These are phyloP conservation scores for Aspergillus panamensis DNA, from an alignment of 495 filamentous ascomycete genomes.

Conservation along the genomic window DNA sequence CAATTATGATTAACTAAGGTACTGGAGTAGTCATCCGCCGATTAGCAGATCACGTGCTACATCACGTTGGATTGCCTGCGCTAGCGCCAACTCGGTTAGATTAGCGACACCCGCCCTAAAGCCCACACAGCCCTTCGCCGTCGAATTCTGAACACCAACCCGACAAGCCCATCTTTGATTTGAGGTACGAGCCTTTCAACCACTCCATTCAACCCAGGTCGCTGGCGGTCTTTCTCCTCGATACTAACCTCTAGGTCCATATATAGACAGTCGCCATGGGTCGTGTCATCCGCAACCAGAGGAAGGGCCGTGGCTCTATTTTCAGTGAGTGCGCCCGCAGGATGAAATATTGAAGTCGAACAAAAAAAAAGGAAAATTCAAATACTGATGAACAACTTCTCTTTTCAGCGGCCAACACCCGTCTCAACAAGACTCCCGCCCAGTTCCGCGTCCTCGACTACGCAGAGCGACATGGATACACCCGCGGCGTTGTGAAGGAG, in stretches of 20 bases:
- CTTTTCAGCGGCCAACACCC: slow-evolving; percentile 70
- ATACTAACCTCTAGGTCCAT: slow-evolving; percentile 41
- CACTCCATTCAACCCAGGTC: slow-evolving; percentile 32
- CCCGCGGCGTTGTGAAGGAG: slow-evolving; percentile 94
- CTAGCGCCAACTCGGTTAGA: slow-evolving; percentile 44
- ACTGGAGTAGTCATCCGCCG: no score
- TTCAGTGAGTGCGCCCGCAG: slow-evolving; percentile 71
- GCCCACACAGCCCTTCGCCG: slow-evolving; percentile 47
- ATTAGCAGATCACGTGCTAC: no score
- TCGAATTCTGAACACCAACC: slow-evolving; percentile 47
- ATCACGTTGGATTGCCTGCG: slow-evolving; percentile 1
- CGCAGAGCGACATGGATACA: slow-evolving; percentile 93
- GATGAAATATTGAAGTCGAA: slow-evolving; percentile 12
- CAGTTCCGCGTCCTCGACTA: slow-evolving; percentile 95
- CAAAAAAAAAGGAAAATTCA: slow-evolving; percentile 18
- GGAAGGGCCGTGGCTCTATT: slow-evolving; percentile 97
- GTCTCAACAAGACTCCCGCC: slow-evolving; percentile 85
- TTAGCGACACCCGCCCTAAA: slow-evolving; percentile 49
- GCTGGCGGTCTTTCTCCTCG: slow-evolving; percentile 31
- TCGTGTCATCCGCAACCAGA: slow-evolving; percentile 93
- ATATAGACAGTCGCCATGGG: slow-evolving; percentile 59
- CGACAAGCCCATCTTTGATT: slow-evolving; percentile 50
- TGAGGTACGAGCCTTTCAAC: slow-evolving; percentile 41
- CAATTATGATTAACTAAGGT: no score
- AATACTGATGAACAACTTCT: slow-evolving; percentile 43